Base-by-base conservation (phyloP, 1,284 basidiomycete species). In the Rhodotorula sp. region DNA sequence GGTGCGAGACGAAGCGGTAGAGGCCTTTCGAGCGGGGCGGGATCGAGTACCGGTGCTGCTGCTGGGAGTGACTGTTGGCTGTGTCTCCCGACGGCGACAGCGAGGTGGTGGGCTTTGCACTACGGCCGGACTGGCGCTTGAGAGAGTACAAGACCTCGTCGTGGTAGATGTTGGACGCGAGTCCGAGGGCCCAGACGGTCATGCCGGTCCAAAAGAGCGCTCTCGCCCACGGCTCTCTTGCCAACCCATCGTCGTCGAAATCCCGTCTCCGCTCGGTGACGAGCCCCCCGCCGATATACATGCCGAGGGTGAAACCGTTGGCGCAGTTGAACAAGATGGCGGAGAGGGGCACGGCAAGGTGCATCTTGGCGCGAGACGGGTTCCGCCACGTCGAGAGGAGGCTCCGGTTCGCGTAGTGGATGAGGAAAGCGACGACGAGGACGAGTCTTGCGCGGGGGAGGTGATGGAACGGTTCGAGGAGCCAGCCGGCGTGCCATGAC, bases 121-220 rank as follows among this genome's bases (percentile, higher is more conserved):
- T 12, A 12, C 5, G 16, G 5, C 31, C 19, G 28, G 45, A 28
- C n/a, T 50, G 34, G 14, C 69, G 50, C 34, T 77, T 76, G 50
- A 78, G 45, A 7, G 34, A 26, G 69, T 77, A 77, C 26, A 79
- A 72, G 49, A 78, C 67, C 57, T 78, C 76, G 61, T 79, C 78
- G 55, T 70, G 74, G 48, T 70, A 58, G 52, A 78, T 64, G 64
- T 79, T 79, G 34, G 68, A 69, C 19, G 52, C 54, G 49, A 78
- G 72, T 16, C 78, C 78, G 12, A 62, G 28, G 5, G 62, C 16
- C 76, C 76, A 79, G 2, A 78, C 31, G 1, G 45, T 43, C 23
- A 74, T 10, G 18, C 78, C 78, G 28, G 49, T 10, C 57, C 43
- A 56, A 55, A 79, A 79, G n/a, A 71, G 52, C 19, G 52, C 18